Conservation (phyloP, 2,329 filamentous ascomycete species). For the Calonectria pauciramosa region DNA sequence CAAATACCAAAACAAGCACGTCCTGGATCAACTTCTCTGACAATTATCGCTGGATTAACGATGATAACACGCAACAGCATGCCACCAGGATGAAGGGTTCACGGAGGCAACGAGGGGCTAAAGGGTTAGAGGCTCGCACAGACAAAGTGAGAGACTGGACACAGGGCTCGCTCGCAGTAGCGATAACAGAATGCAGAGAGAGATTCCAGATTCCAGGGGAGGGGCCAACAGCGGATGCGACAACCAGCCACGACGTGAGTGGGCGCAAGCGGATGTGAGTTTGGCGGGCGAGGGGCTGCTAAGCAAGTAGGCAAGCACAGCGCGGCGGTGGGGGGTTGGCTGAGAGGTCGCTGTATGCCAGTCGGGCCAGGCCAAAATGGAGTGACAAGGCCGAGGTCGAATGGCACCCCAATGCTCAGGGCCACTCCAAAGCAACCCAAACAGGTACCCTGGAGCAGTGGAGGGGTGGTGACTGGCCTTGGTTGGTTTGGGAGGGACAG, state of each 20-base stretch:
- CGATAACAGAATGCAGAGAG: constrained; percentile 14
- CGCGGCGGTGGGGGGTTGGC: constrained; percentile 24
- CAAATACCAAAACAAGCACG: constrained; percentile 32
- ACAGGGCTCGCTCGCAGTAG: constrained; percentile 15
- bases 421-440: constrained; percentile 6
- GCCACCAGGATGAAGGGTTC: constrained; percentile 36
- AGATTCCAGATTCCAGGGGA: constrained; percentile 19
- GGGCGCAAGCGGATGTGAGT: constrained; percentile 17
- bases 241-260: constrained; percentile 28
- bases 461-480: constrained; percentile 4
- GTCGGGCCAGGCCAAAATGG: constrained; percentile 13
- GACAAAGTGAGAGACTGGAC: constrained; percentile 27
- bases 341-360: constrained; percentile 20
- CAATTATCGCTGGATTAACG: constrained; percentile 22
- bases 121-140: constrained; percentile 29
- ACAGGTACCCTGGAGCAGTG: constrained; percentile 15
- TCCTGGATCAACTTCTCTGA: constrained; percentile 5
- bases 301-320: constrained; percentile 1
- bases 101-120: constrained; percentile 32
- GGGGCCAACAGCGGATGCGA: constrained; percentile 21
- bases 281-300: constrained; percentile 6
- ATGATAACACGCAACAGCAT: constrained; percentile 37
- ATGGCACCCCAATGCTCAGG: constrained; percentile 15
- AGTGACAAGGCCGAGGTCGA: constrained; percentile 21
- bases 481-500: background rate